Evolutionary conservation across 2,329 filamentous ascomycete species (phyloP).

Genomic region (Cytospora paraplurivora): DNA sequence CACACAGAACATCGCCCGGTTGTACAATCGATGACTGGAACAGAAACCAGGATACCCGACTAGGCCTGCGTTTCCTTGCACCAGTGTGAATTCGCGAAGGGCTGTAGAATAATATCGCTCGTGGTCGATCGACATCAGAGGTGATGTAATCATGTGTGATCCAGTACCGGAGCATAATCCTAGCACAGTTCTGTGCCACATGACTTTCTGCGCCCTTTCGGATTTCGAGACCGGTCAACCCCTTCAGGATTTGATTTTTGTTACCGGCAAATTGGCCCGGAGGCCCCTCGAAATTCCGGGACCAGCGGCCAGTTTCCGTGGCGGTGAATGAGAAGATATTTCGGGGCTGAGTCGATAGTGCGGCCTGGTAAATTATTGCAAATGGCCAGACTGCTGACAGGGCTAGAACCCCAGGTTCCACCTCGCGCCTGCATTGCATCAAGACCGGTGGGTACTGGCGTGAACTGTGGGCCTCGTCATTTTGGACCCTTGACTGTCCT

Average conservation of each 20-base stretch:
- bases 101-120: not conserved
- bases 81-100: not conserved
- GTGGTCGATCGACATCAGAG: constrained; percentile 2
- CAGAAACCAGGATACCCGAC: not conserved
- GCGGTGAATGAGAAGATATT: constrained; percentile 13
- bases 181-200: constrained; percentile 6
- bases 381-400: constrained; percentile 5
- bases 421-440: constrained; percentile 23
- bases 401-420: constrained; percentile 16
- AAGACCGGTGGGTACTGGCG: constrained; percentile 18
- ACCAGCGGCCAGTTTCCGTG: not conserved
- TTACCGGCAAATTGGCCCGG: not conserved
- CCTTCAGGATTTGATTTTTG: not conserved
- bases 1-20: not conserved
- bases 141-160: constrained; percentile 19
- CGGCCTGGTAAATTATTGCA: constrained; percentile 7
- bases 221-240: constrained; percentile 1
- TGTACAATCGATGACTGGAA: too few species aligned
- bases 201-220: not conserved
- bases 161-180: not conserved
- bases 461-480: constrained; percentile 20
- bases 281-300: not conserved
- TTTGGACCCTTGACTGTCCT: constrained; percentile 22
- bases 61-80: not conserved
- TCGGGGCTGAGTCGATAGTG: not conserved